Conservation (phyloP, 208 protist genomes). For the Crithidia sp. region DNA sequence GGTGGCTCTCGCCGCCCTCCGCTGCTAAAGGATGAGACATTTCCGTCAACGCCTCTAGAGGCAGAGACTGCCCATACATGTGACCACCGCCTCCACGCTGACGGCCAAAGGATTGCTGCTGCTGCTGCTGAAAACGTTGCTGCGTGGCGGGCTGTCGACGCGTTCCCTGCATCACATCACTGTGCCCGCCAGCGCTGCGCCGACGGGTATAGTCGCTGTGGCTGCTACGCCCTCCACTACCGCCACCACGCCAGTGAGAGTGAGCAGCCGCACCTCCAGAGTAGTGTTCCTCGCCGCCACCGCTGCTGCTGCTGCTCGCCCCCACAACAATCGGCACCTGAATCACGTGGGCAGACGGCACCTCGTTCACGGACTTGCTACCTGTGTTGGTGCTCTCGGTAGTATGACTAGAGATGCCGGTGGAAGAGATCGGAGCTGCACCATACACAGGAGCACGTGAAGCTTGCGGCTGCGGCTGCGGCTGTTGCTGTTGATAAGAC, state of each 20-base stretch:
- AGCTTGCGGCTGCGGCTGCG: not conserved
- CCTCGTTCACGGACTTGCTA: not conserved
- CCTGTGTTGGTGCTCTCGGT: not conserved
- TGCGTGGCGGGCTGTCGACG: not conserved
- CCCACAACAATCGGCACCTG: not conserved
- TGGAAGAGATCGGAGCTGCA: no score
- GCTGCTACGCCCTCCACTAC: not conserved
- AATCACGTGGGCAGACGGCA: not conserved
- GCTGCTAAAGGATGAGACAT: no score
- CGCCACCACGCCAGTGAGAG: slow-evolving; percentile 1
- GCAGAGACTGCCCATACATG: no score
- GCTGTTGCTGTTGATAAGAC: not conserved
- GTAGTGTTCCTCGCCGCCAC: no score
- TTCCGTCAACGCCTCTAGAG: no score
- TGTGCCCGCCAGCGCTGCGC: not conserved
- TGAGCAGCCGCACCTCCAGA: no score
- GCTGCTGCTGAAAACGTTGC: not conserved
- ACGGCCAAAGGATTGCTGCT: not conserved
- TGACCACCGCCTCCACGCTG: no score
- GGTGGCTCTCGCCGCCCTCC: no score
- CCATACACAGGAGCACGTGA: no score
- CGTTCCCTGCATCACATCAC: not conserved
- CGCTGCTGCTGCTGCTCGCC: not conserved
- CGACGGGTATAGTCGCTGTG: not conserved
- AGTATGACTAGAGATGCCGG: no score